Evolutionary conservation across 768 basidiomycete species (phyloP).

Genomic region (Lactifluus hygrophoroides): DNA sequence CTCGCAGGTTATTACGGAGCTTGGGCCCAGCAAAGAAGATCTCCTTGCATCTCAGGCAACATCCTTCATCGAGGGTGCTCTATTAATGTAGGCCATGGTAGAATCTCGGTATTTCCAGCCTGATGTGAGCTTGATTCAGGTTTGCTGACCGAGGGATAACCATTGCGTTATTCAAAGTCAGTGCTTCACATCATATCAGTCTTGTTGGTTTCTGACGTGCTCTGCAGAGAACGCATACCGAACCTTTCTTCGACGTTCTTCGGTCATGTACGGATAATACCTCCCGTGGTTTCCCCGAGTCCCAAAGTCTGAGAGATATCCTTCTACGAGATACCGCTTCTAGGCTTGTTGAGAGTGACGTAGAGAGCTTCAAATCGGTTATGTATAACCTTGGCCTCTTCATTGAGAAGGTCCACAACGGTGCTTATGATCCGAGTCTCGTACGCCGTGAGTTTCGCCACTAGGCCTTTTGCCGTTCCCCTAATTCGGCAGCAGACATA

Average conservation of each 20-base stretch:
- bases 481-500: slow-evolving; percentile 35
- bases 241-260: slow-evolving; percentile 6
- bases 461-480: neutral
- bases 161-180: slow-evolving; percentile 48
- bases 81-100: slow-evolving; percentile 38
- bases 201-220: neutral
- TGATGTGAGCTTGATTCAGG: slow-evolving; percentile 29
- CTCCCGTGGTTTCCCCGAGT: neutral
- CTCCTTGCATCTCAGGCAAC: slow-evolving; percentile 48
- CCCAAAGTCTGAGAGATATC: slow-evolving; percentile 32
- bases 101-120: slow-evolving; percentile 3
- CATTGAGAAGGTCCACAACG: slow-evolving; percentile 48
- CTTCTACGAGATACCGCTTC: slow-evolving; percentile 34
- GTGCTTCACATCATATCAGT: slow-evolving; percentile 1
- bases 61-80: slow-evolving; percentile 38
- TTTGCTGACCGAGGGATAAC: slow-evolving; percentile 52
- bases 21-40: slow-evolving; percentile 47
- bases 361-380: slow-evolving; percentile 41
- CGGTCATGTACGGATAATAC: slow-evolving; percentile 13
- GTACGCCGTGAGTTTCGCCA: slow-evolving; percentile 38
- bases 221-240: slow-evolving; percentile 6
- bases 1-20: slow-evolving; percentile 38
- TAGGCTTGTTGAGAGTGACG: slow-evolving; percentile 39
- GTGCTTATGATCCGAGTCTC: slow-evolving; percentile 43
- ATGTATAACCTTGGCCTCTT: slow-evolving; percentile 50